Percentiles rank a stretch among this genome's conserved stretches.
Conservation (phyloP, 2,329 filamentous ascomycete genomes). For the Hymenoscyphus salicellus region DNA sequence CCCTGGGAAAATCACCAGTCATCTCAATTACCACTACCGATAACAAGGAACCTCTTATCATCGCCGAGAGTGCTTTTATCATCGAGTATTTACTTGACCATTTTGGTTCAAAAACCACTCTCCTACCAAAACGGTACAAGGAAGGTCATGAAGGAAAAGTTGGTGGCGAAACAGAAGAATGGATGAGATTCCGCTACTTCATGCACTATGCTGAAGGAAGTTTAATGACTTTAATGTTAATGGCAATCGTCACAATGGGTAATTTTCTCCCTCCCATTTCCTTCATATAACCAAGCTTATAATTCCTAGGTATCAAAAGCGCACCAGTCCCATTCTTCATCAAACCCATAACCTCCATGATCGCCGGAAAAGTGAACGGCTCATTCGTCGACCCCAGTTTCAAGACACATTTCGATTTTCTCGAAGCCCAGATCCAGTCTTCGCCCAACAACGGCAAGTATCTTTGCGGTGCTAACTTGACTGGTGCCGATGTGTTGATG, state of each 20-base stretch:
- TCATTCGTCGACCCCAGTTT: conserved; percentile 47
- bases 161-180: conserved; percentile 59
- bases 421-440: conserved; percentile 48
- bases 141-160: conserved; percentile 56
- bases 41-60: conserved; percentile 50
- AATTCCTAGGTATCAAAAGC: conserved; percentile 47
- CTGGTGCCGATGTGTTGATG: conserved; percentile 52
- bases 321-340: conserved; percentile 66
- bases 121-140: conserved; percentile 54
- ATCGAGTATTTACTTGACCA: conserved; percentile 77
- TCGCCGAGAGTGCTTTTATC: conserved; percentile 81
- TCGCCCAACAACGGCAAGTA: conserved; percentile 48
- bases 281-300: neutral
- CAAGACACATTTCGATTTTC: conserved; percentile 46
- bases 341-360: conserved; percentile 57
- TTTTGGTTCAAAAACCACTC: conserved; percentile 44
- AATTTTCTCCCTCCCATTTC: conserved; percentile 29
- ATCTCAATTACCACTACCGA: conserved; percentile 57
- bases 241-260: conserved; percentile 59
- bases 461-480: conserved; percentile 47
- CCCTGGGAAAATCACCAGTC: conserved; percentile 82
- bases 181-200: conserved; percentile 61
- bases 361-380: conserved; percentile 47
- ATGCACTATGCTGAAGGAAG: conserved; percentile 86
- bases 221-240: conserved; percentile 69